Conservation (phyloP, 441 rosid genomes). For the California macrophylla region DNA sequence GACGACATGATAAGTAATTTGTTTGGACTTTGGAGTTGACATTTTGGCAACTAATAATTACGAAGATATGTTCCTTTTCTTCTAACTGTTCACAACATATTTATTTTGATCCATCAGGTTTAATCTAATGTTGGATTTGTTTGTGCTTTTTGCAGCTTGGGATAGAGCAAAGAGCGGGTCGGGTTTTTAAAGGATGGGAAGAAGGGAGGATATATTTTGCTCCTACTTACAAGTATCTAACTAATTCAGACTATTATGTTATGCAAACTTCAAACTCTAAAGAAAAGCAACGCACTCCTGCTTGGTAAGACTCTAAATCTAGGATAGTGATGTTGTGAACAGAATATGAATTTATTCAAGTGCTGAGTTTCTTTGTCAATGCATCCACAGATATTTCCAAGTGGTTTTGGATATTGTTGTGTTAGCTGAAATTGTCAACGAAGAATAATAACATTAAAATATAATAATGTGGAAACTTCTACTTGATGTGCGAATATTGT, state of each 20-base stretch:
- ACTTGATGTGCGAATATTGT: too few relatives aligned
- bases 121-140: not conserved
- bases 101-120: not conserved
- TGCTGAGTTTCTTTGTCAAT: not conserved
- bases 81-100: too few relatives aligned
- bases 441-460: too few relatives aligned
- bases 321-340: not conserved
- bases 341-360: not conserved
- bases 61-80: too few relatives aligned
- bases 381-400: not conserved
- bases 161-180: slow-evolving; percentile 64
- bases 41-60: too few relatives aligned
- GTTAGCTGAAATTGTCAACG: not conserved
- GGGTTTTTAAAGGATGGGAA: slow-evolving; percentile 79
- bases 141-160: slow-evolving; percentile 38
- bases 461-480: not conserved
- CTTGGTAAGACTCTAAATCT: slow-evolving; percentile 45
- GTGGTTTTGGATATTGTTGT: too few relatives aligned
- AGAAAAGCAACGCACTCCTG: slow-evolving; percentile 67
- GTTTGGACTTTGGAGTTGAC: too few relatives aligned
- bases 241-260: slow-evolving; percentile 61
- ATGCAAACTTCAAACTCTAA: slow-evolving; percentile 46
- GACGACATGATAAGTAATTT: not conserved
- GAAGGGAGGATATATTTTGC: slow-evolving; percentile 76
- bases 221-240: slow-evolving; percentile 76